These are phyloP conservation scores for Pythium dissotocum DNA, from an alignment of 352 stramenopile genomes.

Conservation along the genomic window DNA sequence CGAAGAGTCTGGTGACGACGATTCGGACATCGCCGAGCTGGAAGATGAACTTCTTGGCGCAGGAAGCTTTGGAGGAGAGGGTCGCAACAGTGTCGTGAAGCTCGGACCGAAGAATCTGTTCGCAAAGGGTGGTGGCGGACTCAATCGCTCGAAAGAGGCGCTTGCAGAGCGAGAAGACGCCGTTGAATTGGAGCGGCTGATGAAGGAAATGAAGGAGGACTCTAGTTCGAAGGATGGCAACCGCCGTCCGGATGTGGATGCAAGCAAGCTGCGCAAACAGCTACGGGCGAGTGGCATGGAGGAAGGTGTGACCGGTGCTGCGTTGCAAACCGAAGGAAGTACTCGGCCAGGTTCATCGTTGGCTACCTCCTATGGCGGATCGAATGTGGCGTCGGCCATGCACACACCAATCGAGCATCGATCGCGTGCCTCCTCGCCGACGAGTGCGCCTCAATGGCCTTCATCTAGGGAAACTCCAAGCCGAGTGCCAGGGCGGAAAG, in stretches of 20 bases:
- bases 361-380: constrained; percentile 50
- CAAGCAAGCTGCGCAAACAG: constrained; percentile 61
- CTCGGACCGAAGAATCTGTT: constrained; percentile 77
- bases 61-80: constrained; percentile 64
- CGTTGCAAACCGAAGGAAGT: constrained; percentile 14
- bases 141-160: constrained; percentile 74
- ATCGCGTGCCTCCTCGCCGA: constrained; percentile 70
- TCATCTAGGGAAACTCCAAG: constrained; percentile 10
- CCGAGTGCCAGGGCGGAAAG: constrained; percentile 39
- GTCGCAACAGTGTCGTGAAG: constrained; percentile 51
- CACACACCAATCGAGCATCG: constrained; percentile 63
- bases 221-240: constrained; percentile 40
- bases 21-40: constrained; percentile 71
- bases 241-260: constrained; percentile 70
- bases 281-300: constrained; percentile 71
- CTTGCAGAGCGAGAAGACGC: constrained; percentile 77
- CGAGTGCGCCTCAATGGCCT: constrained; percentile 29
- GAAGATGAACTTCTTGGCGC: constrained; percentile 76
- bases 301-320: constrained; percentile 40
- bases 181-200: constrained; percentile 72
- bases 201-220: constrained; percentile 84
- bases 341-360: constrained; percentile 27
- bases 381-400: constrained; percentile 58
- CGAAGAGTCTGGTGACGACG: constrained; percentile 29
- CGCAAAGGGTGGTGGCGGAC: constrained; percentile 64